Percentiles rank a stretch among this genome's conserved stretches.
Conservation (phyloP, 2,329 filamentous ascomycete genomes). For the Colletotrichum chlorophyti region DNA sequence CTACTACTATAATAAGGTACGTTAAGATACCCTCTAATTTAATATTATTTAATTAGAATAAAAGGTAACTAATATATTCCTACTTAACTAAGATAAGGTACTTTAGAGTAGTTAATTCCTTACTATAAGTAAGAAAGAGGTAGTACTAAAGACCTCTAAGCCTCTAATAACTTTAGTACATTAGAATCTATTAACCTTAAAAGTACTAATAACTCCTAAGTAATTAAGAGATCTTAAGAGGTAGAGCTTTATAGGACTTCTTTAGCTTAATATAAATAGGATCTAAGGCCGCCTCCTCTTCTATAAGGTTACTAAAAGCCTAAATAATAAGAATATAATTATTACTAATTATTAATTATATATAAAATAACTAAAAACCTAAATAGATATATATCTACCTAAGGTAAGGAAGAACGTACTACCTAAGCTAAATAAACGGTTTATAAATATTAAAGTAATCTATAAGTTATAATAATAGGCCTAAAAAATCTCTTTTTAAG, state of each 20-base stretch:
- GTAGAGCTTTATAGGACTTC: not conserved
- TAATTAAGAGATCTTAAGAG: not conserved
- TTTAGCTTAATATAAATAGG: not conserved
- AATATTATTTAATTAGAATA: not conserved
- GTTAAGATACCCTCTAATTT: not conserved
- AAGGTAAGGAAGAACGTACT: not conserved
- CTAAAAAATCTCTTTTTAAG: too few species aligned
- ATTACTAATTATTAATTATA: not conserved
- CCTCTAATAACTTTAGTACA: not conserved
- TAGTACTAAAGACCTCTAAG: not conserved
- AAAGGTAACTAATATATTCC: not conserved
- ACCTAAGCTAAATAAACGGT: not conserved
- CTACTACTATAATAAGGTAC: not conserved
- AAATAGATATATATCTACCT: not conserved
- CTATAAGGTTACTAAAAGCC: not conserved
- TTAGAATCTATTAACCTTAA: not conserved
- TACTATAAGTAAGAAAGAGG: not conserved
- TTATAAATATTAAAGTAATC: not conserved
- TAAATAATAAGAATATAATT: not conserved
- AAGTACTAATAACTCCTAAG: not conserved
- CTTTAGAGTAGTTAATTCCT: not conserved
- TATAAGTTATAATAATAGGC: not conserved
- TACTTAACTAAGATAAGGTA: not conserved
- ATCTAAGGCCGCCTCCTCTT: not conserved
- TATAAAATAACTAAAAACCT: not conserved